These are phyloP conservation scores for Botrytis byssoidea DNA, from an alignment of 2,329 filamentous ascomycete species.

Conservation along the genomic window DNA sequence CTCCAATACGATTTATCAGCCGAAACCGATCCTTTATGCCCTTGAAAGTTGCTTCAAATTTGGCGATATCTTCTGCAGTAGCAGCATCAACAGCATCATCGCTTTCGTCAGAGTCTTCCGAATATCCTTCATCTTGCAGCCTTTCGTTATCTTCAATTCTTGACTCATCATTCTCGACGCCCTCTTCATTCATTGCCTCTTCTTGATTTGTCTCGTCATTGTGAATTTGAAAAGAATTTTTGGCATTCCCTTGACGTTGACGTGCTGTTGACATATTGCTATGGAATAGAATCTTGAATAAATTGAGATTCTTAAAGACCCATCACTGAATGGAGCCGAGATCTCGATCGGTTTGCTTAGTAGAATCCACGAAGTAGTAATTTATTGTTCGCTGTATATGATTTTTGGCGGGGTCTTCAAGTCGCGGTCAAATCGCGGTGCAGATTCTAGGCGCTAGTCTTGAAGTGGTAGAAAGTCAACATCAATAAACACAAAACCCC, in stretches of 20 bases:
- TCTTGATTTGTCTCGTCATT: constrained; percentile 41
- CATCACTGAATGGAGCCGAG: constrained; percentile 1
- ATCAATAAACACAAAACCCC: constrained; percentile 21
- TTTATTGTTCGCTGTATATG: not conserved
- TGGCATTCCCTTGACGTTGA: constrained; percentile 33
- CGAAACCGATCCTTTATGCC: constrained; percentile 83
- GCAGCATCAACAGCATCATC: constrained; percentile 63
- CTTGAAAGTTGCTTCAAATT: constrained; percentile 76
- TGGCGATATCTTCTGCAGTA: constrained; percentile 83
- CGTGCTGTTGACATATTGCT: constrained; percentile 36
- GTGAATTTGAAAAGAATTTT: constrained; percentile 41
- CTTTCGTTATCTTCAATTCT: constrained; percentile 30
- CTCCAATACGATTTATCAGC: constrained; percentile 93
- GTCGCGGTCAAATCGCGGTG: constrained; percentile 19
- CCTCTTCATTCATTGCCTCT: constrained; percentile 39
- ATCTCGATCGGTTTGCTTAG: not conserved
- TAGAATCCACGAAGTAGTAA: not conserved
- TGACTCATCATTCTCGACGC: constrained; percentile 38
- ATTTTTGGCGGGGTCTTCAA: constrained; percentile 18
- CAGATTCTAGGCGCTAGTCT: constrained; percentile 2
- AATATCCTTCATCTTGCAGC: constrained; percentile 44
- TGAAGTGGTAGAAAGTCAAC: constrained; percentile 17
- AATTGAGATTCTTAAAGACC: constrained; percentile 18
- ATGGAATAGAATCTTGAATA: constrained; percentile 15
- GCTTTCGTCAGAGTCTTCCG: constrained; percentile 52